Conservation (phyloP, 495 filamentous ascomycete genomes). For the Pseudevernia furfuracea region DNA sequence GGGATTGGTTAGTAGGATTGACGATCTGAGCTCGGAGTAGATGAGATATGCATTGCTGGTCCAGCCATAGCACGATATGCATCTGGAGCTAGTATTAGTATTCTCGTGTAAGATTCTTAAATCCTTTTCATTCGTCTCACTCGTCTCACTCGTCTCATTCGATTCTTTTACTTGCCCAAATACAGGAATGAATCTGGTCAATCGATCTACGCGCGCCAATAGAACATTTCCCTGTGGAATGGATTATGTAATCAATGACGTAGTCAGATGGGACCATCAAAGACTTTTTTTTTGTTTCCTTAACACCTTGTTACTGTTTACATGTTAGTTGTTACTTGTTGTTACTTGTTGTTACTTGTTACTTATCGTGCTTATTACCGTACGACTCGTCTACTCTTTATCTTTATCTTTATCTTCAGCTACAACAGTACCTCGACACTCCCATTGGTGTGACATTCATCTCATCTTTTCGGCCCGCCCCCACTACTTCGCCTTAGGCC, state of each 20-base stretch:
- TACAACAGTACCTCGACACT: too few relatives aligned
- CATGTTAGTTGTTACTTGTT: too few relatives aligned
- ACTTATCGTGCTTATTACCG: too few relatives aligned
- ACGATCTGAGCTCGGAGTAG: not conserved
- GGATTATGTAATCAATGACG: not conserved
- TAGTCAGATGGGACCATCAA: too few relatives aligned
- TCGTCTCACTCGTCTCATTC: too few relatives aligned
- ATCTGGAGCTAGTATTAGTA: not conserved
- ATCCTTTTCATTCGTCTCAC: not conserved
- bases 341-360: too few relatives aligned
- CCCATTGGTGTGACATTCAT: too few relatives aligned
- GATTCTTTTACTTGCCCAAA: not conserved
- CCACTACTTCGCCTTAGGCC: not conserved
- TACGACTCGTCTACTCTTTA: too few relatives aligned
- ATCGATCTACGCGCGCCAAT: not conserved
- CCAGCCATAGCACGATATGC: not conserved
- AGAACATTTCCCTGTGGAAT: not conserved
- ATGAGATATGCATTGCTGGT: too few relatives aligned
- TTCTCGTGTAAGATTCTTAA: not conserved
- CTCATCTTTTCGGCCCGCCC: not conserved
- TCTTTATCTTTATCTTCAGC: too few relatives aligned
- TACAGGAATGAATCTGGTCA: not conserved
- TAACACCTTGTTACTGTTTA: too few relatives aligned
- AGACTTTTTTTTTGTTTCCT: too few relatives aligned
- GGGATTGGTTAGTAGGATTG: not conserved